Base-by-base conservation (phyloP, 352 stramenopile species). In the Globisporangium orthogonon region DNA sequence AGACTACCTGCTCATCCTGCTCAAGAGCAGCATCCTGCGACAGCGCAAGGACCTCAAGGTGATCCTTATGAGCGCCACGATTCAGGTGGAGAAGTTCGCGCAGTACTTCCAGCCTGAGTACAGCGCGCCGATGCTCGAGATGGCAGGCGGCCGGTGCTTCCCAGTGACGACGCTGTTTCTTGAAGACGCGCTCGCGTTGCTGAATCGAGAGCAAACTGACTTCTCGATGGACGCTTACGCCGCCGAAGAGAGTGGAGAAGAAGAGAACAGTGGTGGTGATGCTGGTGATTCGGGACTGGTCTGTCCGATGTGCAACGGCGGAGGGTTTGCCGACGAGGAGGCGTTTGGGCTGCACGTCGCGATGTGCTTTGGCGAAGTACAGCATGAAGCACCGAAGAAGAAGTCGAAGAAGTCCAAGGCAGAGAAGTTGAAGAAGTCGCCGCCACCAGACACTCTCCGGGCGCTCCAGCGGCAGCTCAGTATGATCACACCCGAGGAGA, bases 51-150 rank as follows among this genome's bases (percentile, higher is more conserved):
- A 97, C 61, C 76, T 98, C 23, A 91, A 95, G 65, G 67, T 98
- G 2, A 86, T 98, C 40, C 67, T 98, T 7, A 99, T 99, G 96
- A 97, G 84, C 60, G 96, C 96, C 7, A 99, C 96, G 5, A 95
- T 99, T 46, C 89, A 98, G 52, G 89, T 91, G 4, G 77, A 97
- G 31, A 97, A 97, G 52, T 91, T 98, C 59, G 75, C 84, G 11
- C 69, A 72, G 37, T 99, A 98, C 62, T 98, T 98, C 62, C 70
- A 87, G 50, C 73, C 81, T 28, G 68, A 84, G 31, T 87, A 78
- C 29, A 63, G 68, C 6, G 86, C 80, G 18, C 87, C 84, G 11
- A 73, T 95, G 23, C 46, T 91, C 23, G 76, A 86, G 31, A 94
- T 95, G 71, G 69, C 82, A 7, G 85, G 87, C 15, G 89, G 87